These are phyloP conservation scores for Mallotus nudiflorus DNA, from an alignment of 345 rosid genomes.

Conservation along the genomic window DNA sequence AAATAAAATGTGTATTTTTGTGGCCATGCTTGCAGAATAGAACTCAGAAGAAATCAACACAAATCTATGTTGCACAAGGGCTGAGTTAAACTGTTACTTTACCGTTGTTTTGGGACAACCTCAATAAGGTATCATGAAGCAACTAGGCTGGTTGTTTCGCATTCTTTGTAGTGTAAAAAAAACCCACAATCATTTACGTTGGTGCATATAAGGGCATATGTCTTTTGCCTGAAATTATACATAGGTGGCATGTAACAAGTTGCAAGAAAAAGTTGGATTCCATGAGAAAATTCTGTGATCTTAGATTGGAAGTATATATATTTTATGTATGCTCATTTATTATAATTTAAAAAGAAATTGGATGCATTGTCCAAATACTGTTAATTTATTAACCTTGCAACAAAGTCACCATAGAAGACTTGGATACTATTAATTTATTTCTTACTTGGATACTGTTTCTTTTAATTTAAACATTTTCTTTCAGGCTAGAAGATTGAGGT, in stretches of 20 bases:
- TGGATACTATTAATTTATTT: too few relatives aligned
- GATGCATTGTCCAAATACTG: not conserved
- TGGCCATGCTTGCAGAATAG: not conserved
- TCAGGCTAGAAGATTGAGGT: not conserved
- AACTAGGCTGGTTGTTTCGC: too few relatives aligned
- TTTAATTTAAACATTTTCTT: slow-evolving; percentile 1
- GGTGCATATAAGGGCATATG: not conserved
- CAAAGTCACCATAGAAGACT: too few relatives aligned
- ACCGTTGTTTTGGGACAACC: not conserved
- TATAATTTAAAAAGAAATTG: not conserved
- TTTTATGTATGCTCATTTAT: not conserved
- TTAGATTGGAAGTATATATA: not conserved
- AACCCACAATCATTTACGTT: not conserved
- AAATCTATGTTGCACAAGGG: not conserved
- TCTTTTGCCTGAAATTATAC: not conserved
- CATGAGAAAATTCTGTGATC: too few relatives aligned
- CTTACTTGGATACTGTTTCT: too few relatives aligned
- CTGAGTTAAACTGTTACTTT: too few relatives aligned
- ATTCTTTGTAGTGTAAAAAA: not conserved
- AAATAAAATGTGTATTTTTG: too few relatives aligned
- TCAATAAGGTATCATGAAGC: too few relatives aligned
- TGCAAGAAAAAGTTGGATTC: not conserved
- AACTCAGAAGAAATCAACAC: not conserved
- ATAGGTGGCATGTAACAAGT: not conserved
- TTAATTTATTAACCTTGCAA: not conserved